These are phyloP conservation scores for Aspergillus arachidicola DNA, from an alignment of 2,329 filamentous ascomycete genomes.

Conservation along the genomic window DNA sequence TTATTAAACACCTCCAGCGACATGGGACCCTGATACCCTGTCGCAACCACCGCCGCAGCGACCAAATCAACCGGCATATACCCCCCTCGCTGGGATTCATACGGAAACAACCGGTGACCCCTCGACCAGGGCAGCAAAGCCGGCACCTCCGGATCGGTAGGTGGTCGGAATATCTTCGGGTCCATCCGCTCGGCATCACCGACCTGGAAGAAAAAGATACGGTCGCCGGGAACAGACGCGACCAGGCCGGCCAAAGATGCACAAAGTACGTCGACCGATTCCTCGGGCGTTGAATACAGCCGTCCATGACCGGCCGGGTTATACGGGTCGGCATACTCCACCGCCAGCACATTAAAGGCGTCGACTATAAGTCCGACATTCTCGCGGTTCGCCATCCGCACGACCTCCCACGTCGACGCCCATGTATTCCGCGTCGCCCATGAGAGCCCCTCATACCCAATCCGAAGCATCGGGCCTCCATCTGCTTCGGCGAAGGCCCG, in stretches of 20 bases:
- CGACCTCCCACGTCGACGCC: constrained; percentile 36
- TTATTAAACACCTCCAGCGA: constrained; percentile 38
- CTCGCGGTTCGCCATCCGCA: constrained; percentile 33
- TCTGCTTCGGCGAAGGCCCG: constrained; percentile 28
- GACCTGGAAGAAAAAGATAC: constrained; percentile 38
- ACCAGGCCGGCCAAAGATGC: constrained; percentile 29
- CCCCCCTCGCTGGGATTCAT: constrained; percentile 27
- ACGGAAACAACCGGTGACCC: constrained; percentile 33
- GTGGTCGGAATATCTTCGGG: constrained; percentile 24
- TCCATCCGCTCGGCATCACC: constrained; percentile 35
- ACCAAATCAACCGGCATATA: constrained; percentile 39
- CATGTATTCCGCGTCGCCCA: constrained; percentile 39
- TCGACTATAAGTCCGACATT: constrained; percentile 39
- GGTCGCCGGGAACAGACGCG: constrained; percentile 31
- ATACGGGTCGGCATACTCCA: constrained; percentile 36
- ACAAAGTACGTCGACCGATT: constrained; percentile 29
- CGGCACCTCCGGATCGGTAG: constrained; percentile 25
- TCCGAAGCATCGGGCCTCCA: constrained; percentile 31
- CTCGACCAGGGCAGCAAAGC: constrained; percentile 35
- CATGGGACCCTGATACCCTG: constrained; percentile 34
- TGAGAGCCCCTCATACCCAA: constrained; percentile 37
- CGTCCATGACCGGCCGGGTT: constrained; percentile 33
- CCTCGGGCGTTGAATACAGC: constrained; percentile 28
- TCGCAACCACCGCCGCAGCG: constrained; percentile 33
- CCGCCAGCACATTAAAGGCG: constrained; percentile 36